These are phyloP conservation scores for Postia placenta DNA, from an alignment of 768 basidiomycete genomes.

Conservation along the genomic window DNA sequence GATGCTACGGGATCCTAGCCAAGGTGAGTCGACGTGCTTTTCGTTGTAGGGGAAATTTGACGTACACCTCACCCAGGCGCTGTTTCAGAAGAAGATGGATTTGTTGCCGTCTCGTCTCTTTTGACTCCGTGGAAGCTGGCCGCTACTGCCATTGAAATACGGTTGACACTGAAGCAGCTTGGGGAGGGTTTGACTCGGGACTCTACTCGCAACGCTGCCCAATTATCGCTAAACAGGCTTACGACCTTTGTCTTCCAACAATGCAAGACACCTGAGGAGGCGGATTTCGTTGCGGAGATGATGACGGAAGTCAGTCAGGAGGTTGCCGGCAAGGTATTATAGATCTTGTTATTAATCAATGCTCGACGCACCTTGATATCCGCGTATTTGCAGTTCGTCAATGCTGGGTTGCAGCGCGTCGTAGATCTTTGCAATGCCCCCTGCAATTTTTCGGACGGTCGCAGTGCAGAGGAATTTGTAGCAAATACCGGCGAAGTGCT, in stretches of 20 bases:
- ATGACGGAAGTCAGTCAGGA: conserved; percentile 58
- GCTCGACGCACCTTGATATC: neutral
- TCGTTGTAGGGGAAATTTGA: neutral
- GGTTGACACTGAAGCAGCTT: conserved; percentile 68
- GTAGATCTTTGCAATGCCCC: conserved; percentile 43
- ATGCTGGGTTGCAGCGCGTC: conserved; percentile 65
- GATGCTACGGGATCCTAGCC: conserved; percentile 58
- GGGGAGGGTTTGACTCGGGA: conserved; percentile 62
- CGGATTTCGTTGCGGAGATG: conserved; percentile 81
- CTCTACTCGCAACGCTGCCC: conserved; percentile 45
- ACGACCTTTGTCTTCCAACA: conserved; percentile 65
- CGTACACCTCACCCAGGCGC: neutral
- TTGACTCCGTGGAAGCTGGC: conserved; percentile 82
- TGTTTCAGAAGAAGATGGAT: neutral
- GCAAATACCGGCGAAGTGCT: conserved; percentile 60
- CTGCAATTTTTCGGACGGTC: conserved; percentile 20
- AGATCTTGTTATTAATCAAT: neutral
- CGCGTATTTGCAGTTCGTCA: conserved; percentile 50
- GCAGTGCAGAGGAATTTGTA: conserved; percentile 34
- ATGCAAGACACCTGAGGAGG: conserved; percentile 72
- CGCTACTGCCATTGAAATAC: conserved; percentile 74
- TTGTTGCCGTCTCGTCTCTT: conserved; percentile 40
- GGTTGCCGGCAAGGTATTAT: conserved; percentile 60
- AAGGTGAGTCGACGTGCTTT: conserved; percentile 34
- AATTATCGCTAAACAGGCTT: conserved; percentile 57